These are phyloP conservation scores for Bromus sterilis DNA, from an alignment of 176 grass and related monocot species.

Conservation along the genomic window DNA sequence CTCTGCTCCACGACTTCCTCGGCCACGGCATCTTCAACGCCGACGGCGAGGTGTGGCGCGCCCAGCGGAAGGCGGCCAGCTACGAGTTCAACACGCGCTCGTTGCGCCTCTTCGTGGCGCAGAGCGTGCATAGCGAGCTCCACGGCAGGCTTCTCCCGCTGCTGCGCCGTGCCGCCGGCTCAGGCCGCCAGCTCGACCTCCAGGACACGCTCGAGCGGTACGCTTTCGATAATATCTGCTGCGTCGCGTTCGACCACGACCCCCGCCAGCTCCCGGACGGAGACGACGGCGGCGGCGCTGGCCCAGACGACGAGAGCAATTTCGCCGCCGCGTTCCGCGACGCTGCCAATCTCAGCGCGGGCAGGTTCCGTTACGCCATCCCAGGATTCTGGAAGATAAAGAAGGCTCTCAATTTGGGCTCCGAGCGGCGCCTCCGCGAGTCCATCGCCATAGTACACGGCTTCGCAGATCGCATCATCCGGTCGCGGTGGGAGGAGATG, in stretches of 20 bases:
- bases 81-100: conserved; percentile 70
- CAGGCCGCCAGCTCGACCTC: conserved; percentile 14
- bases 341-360: conserved; percentile 44
- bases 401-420: conserved; percentile 45
- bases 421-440: conserved; percentile 43
- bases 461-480: conserved; percentile 50
- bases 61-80: conserved; percentile 69
- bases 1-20: conserved; percentile 53
- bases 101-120: conserved; percentile 51
- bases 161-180: conserved; percentile 7
- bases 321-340: conserved; percentile 64
- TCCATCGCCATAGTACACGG: conserved; percentile 46
- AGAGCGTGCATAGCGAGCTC: conserved; percentile 54
- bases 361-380: conserved; percentile 53
- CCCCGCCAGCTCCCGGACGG: conserved; percentile 20
- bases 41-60: conserved; percentile 49
- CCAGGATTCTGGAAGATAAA: conserved; percentile 45
- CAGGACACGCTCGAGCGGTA: conserved; percentile 65
- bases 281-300: not conserved
- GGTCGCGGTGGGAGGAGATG: conserved; percentile 38
- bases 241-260: conserved; percentile 61
- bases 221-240: conserved; percentile 71
- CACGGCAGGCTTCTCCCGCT: conserved; percentile 47
- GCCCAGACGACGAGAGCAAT: not conserved
- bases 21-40: conserved; percentile 65